A percentile compares a stretch with the other conserved stretches of the same genome.
These are phyloP conservation scores for Alternaria sp. DNA, from an alignment of 2,329 filamentous ascomycete genomes.

Conservation along the genomic window DNA sequence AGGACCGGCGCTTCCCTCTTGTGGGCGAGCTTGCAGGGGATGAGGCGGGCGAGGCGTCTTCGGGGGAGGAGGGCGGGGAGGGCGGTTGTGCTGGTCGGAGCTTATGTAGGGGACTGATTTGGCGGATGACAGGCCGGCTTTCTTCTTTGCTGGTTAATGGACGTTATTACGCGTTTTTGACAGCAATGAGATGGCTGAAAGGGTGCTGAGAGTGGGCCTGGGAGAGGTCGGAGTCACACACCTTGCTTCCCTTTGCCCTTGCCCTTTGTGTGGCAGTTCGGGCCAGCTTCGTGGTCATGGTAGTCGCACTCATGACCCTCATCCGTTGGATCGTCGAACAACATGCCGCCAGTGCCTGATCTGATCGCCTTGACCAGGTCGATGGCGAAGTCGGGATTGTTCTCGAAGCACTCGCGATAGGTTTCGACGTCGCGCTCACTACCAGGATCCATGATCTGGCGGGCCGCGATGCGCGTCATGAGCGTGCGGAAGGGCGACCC, in stretches of 20 bases:
- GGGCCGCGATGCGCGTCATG: conserved; percentile 61
- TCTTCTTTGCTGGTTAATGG: conserved; percentile 47
- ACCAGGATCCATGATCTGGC: conserved; percentile 64
- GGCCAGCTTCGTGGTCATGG: conserved; percentile 58
- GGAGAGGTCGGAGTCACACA: conserved; percentile 36
- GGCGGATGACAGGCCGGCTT: conserved; percentile 40
- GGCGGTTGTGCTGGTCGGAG: conserved; percentile 39
- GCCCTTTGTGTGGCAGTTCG: conserved; percentile 46
- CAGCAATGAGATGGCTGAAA: conserved; percentile 9
- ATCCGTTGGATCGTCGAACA: conserved; percentile 60
- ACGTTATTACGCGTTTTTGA: conserved; percentile 40
- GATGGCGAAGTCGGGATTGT: conserved; percentile 59
- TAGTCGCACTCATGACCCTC: conserved; percentile 54
- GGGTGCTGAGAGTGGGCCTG: conserved; percentile 15
- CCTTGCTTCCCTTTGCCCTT: conserved; percentile 46
- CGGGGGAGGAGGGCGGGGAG: conserved; percentile 38
- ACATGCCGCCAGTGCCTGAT: conserved; percentile 55
- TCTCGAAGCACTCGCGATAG: conserved; percentile 58
- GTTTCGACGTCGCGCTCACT: conserved; percentile 56
- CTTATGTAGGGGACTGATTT: conserved; percentile 37
- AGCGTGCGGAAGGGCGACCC: conserved; percentile 58
- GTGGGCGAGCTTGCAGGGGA: conserved; percentile 41
- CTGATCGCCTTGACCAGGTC: conserved; percentile 62
- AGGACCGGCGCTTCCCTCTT: conserved; percentile 38
- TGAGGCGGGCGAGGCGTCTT: conserved; percentile 30